phyloP scores from a whole-genome alignment of 768 basidiomycete genomes.

The Amanita rubescens region DNA sequence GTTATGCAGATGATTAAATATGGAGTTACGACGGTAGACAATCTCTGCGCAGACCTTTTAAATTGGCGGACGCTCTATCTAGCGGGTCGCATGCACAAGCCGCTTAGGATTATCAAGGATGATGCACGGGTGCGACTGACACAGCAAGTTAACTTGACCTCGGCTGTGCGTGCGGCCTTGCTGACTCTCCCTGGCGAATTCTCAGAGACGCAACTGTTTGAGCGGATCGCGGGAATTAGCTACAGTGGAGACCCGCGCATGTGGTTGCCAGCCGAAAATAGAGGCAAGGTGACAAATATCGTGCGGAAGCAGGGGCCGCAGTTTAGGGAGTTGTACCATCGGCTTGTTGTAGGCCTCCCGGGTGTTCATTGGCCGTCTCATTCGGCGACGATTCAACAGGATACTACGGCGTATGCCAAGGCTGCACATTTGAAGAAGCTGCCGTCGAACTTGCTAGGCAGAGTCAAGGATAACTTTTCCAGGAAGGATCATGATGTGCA shows the following conservation, averaged over 20 bases:
- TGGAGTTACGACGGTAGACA: slow-evolving; percentile 88
- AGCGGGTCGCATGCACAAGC: slow-evolving; percentile 96
- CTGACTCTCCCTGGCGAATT: slow-evolving; percentile 81
- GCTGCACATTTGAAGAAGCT: slow-evolving; percentile 73
- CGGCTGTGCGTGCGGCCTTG: slow-evolving; percentile 85
- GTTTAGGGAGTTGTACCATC: slow-evolving; percentile 84
- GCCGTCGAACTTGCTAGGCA: slow-evolving; percentile 55
- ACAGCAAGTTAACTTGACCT: slow-evolving; percentile 89
- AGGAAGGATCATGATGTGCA: slow-evolving; percentile 20
- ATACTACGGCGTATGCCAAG: slow-evolving; percentile 57
- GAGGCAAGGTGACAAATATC: slow-evolving; percentile 90
- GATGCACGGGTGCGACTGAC: slow-evolving; percentile 88
- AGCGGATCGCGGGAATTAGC: slow-evolving; percentile 76
- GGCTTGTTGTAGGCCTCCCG: slow-evolving; percentile 68
- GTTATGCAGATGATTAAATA: slow-evolving; percentile 84
- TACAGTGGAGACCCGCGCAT: slow-evolving; percentile 92
- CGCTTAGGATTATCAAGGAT: slow-evolving; percentile 86
- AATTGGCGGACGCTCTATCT: slow-evolving; percentile 93
- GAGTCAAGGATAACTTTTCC: slow-evolving; percentile 48
- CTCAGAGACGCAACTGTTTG: slow-evolving; percentile 75
- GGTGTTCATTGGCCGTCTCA: slow-evolving; percentile 67
- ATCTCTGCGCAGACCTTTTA: slow-evolving; percentile 81
- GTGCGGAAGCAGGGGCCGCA: slow-evolving; percentile 74
- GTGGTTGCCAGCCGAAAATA: slow-evolving; percentile 91
- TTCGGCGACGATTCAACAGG: slow-evolving; percentile 59